Percentiles rank a stretch among this genome's conserved stretches.
phyloP scores from a whole-genome alignment of 306 rosid genomes.

The Cicer judaicum region DNA sequence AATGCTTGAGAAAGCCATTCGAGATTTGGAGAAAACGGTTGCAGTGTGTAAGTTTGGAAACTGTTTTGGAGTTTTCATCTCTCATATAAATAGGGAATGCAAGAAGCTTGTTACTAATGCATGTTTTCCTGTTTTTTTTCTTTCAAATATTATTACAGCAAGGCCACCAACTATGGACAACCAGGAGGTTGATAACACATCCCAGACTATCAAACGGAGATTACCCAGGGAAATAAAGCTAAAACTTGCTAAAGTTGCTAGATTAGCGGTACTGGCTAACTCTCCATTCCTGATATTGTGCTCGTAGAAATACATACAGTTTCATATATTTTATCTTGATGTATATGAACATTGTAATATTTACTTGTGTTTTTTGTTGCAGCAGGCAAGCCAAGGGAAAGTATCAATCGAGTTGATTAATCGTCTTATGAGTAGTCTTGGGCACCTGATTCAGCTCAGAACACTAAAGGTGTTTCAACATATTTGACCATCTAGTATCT shows the following conservation, averaged over 20 bases:
- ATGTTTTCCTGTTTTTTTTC: constrained; percentile 24
- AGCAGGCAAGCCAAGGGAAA: constrained; percentile 97
- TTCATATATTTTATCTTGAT: constrained; percentile 1
- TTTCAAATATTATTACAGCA: constrained; percentile 59
- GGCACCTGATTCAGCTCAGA: constrained; percentile 95
- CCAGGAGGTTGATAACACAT: constrained; percentile 75
- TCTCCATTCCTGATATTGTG: constrained; percentile 39
- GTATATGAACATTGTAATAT: constrained; percentile 35
- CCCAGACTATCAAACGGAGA: constrained; percentile 90
- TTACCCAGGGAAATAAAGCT: constrained; percentile 92
- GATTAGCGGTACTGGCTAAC: constrained; percentile 76
- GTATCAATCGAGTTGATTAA: constrained; percentile 79
- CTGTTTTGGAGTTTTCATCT: constrained; percentile 39
- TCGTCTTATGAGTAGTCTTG: constrained; percentile 90
- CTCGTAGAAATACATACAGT: constrained; percentile 14
- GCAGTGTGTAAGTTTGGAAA: constrained; percentile 76
- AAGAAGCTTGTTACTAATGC: constrained; percentile 36
- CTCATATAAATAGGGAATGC: constrained; percentile 27
- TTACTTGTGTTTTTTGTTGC: constrained; percentile 46
- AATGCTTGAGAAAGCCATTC: constrained; percentile 85
- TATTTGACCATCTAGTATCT: constrained; percentile 12
- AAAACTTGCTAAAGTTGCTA: constrained; percentile 98
- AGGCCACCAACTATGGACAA: constrained; percentile 89
- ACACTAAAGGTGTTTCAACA: constrained; percentile 78
- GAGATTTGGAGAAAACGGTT: constrained; percentile 89